Evolutionary conservation across 2,329 filamentous ascomycete genomes (phyloP), one percentile per base, ranked within the genome.

Genomic region (Gaeumannomyces tritici): DNA sequence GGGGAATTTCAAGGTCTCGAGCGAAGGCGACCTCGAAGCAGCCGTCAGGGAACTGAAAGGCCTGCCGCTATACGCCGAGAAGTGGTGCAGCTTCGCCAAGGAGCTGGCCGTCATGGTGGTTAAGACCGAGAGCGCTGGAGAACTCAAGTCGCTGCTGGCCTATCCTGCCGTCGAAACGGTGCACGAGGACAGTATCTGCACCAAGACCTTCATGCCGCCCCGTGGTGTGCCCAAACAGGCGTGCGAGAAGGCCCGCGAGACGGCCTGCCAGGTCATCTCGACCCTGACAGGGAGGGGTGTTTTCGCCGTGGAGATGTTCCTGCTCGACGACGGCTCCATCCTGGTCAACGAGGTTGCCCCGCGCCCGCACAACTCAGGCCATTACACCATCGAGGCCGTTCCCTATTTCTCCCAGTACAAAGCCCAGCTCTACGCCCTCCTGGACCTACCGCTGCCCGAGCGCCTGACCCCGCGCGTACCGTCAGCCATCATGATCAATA

Each of bases 241-340:
- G 54, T 83, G 84, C 64, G 74, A 84, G 66, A 77, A 83, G 69
- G 93, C 93, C 0, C 87, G 91, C 71, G 82, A 87, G 55, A 80
- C 97, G 0, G 95, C 93, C 0, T 85, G 86, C 67, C 86, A 89
- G 63, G 93, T 95, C 13, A 86, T 97, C 27, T 82, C 84, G 55
- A 88, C 85, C 61, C 89, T 99, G 62, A 87, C 87, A 78, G 95
- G 95, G 61, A 89, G 95, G 65, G 95, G 95, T 66, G 90, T 96
- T 35, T 99, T 97, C 74, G 95, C 93, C 0, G 93, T 98, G 0
- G 95, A 99, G 76, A 90, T 98, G 86, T 99, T 99, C 76, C 76
- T 98, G 4, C 83, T 93, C 13, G 77, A 86, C 59, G 86, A 95
- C 69, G 85, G 86, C 77, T 78, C 79, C 1, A 80, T 96, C 1